These are phyloP conservation scores for Physcomitrellopsis africana DNA, from an alignment of 225 moss, liverwort and hornwort species.

Conservation along the genomic window DNA sequence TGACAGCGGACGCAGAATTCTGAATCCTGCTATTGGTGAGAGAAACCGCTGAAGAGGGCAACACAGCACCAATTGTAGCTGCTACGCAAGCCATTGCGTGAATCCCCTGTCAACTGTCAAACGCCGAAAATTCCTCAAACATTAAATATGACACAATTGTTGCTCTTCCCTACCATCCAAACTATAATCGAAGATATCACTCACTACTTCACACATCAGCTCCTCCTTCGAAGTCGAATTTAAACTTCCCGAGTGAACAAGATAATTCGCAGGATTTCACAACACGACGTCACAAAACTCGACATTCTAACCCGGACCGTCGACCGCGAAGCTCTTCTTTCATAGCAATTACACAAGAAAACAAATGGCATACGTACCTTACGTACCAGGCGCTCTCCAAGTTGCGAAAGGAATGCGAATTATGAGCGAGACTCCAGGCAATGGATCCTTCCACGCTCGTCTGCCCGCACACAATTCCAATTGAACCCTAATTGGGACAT, in stretches of 20 bases:
- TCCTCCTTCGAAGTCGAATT: neutral
- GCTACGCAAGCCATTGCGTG: slow-evolving; percentile 46
- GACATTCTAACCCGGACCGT: no score
- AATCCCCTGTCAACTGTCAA: slow-evolving; percentile 10
- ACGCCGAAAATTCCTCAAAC: neutral
- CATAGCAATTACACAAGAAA: no score
- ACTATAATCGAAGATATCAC: neutral
- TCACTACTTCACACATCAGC: neutral
- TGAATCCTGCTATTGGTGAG: slow-evolving; percentile 26
- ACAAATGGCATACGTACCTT: no score
- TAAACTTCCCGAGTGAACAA: no score
- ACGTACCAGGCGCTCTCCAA: neutral
- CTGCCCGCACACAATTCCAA: neutral
- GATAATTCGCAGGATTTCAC: no score
- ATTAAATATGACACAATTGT: neutral
- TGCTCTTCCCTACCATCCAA: neutral
- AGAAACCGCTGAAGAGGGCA: slow-evolving; percentile 29
- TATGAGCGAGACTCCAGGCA: no score
- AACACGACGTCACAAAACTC: no score
- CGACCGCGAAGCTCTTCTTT: no score
- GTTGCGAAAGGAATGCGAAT: neutral
- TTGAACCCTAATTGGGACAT: slow-evolving; percentile 28
- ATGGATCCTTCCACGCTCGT: neutral
- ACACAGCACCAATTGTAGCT: slow-evolving; percentile 25
- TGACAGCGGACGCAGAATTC: slow-evolving; percentile 5